Conservation (phyloP, 768 basidiomycete genomes). For the Mycena crocata region DNA sequence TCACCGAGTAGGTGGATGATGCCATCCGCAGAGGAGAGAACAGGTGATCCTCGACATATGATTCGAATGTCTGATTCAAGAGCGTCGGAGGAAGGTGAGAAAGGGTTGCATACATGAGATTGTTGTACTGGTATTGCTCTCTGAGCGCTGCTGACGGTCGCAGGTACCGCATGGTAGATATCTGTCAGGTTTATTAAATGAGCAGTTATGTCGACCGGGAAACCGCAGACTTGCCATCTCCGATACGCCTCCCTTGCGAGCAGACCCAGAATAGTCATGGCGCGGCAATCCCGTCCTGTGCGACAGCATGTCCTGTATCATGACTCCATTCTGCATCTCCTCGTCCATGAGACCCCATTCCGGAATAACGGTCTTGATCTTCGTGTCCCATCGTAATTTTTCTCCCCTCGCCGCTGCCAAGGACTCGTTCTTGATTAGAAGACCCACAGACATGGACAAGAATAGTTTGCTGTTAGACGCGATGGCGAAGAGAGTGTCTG, state of each 20-base stretch:
- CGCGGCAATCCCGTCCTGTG: conserved; percentile 60
- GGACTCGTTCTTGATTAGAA: conserved; percentile 52
- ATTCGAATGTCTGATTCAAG: conserved; percentile 54
- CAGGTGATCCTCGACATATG: conserved; percentile 52
- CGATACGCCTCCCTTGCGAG: conserved; percentile 44
- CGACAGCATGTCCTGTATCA: conserved; percentile 54
- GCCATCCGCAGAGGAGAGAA: conserved; percentile 54
- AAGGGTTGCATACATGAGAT: conserved; percentile 57
- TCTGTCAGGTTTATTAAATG: conserved; percentile 37
- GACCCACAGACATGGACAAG: conserved; percentile 50
- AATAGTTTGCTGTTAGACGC: conserved; percentile 60
- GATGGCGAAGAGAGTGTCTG: conserved; percentile 58
- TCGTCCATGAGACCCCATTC: conserved; percentile 55
- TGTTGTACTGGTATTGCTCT: conserved; percentile 59
- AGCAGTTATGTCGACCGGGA: background rate
- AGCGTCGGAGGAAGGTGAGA: conserved; percentile 53
- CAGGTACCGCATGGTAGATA: conserved; percentile 50
- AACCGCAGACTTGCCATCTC: conserved; percentile 47
- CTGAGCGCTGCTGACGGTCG: conserved; percentile 54
- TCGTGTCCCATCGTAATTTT: conserved; percentile 52
- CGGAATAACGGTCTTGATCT: conserved; percentile 49
- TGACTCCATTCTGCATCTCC: conserved; percentile 47
- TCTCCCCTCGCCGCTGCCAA: conserved; percentile 44
- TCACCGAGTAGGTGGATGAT: conserved; percentile 52
- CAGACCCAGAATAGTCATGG: conserved; percentile 52